These are phyloP conservation scores for Xenoacremonium recifei DNA, from an alignment of 2,329 filamentous ascomycete species.

Conservation along the genomic window DNA sequence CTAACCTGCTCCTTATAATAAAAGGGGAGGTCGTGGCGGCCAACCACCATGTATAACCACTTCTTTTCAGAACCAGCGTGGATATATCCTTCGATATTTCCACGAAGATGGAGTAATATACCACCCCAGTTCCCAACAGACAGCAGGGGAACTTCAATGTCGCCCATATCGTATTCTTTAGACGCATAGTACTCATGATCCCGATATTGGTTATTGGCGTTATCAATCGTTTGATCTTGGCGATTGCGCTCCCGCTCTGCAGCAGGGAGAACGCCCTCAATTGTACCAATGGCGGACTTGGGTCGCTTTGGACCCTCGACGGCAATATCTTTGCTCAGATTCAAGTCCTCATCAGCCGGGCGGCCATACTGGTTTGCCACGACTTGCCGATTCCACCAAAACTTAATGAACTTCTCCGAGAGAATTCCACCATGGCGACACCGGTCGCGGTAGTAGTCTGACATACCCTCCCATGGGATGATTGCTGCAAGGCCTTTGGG, in stretches of 20 bases:
- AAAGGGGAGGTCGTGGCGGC: constrained; percentile 70
- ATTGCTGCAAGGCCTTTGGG: constrained; percentile 48
- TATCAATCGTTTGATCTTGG: constrained; percentile 45
- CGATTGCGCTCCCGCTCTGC: constrained; percentile 51
- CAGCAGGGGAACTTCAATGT: constrained; percentile 66
- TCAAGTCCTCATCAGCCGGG: constrained; percentile 46
- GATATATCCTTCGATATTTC: constrained; percentile 65
- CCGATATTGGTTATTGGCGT: constrained; percentile 52
- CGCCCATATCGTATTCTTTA: constrained; percentile 62
- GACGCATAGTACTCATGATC: constrained; percentile 64
- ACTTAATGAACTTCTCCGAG: constrained; percentile 53
- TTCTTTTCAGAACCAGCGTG: constrained; percentile 65
- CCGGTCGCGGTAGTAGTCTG: constrained; percentile 54
- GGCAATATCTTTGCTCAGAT: constrained; percentile 37
- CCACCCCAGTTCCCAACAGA: constrained; percentile 71
- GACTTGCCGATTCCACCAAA: constrained; percentile 27
- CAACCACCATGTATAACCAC: constrained; percentile 67
- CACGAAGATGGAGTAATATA: constrained; percentile 65
- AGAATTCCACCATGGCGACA: constrained; percentile 62
- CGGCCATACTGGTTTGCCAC: constrained; percentile 63
- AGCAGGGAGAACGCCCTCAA: constrained; percentile 57
- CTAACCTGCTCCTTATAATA: constrained; percentile 70
- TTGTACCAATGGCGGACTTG: constrained; percentile 39
- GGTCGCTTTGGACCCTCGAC: not conserved
- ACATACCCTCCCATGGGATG: constrained; percentile 51